phyloP scores from a whole-genome alignment of 805 yeast species.

The Saccharomycopsis olivae region DNA sequence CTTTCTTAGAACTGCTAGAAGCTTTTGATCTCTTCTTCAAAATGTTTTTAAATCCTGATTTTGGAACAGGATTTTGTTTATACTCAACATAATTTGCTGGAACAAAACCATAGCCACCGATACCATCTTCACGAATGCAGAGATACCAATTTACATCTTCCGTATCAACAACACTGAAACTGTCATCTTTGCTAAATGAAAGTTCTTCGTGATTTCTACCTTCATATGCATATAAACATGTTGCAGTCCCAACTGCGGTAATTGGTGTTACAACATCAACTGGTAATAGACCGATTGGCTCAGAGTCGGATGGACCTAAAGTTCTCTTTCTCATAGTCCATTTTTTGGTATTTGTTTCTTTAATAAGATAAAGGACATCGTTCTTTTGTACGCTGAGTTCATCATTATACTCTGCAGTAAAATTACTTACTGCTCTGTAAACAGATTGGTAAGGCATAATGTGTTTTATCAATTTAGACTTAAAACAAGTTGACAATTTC shows the following conservation, averaged over 20 bases:
- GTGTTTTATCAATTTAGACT: no score
- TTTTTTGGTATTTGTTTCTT: conserved; percentile 81
- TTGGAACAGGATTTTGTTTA: background rate
- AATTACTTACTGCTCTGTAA: conserved; percentile 69
- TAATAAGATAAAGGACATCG: conserved; percentile 75
- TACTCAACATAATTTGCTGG: conserved; percentile 82
- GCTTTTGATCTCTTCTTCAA: background rate
- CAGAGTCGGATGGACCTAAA: conserved; percentile 81
- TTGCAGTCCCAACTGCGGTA: conserved; percentile 44
- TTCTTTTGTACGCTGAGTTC: conserved; percentile 69
- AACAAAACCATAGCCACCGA: conserved; percentile 60
- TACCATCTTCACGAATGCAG: conserved; percentile 52
- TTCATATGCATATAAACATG: conserved; percentile 76
- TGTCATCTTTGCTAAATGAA: conserved; percentile 63
- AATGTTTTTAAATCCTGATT: background rate
- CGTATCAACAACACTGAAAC: conserved; percentile 69
- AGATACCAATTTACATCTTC: conserved; percentile 89
- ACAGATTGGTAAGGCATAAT: conserved; percentile 51
- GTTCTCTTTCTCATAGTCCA: conserved; percentile 94
- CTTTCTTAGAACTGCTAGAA: background rate
- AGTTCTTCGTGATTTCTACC: conserved; percentile 92
- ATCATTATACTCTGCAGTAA: conserved; percentile 83
- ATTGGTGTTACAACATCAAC: conserved; percentile 82
- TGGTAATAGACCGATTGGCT: conserved; percentile 89
- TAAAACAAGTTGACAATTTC: no score